Evolutionary conservation across 164 flowering plant genomes (phyloP).

Genomic region (Umbilicus rupestris): DNA sequence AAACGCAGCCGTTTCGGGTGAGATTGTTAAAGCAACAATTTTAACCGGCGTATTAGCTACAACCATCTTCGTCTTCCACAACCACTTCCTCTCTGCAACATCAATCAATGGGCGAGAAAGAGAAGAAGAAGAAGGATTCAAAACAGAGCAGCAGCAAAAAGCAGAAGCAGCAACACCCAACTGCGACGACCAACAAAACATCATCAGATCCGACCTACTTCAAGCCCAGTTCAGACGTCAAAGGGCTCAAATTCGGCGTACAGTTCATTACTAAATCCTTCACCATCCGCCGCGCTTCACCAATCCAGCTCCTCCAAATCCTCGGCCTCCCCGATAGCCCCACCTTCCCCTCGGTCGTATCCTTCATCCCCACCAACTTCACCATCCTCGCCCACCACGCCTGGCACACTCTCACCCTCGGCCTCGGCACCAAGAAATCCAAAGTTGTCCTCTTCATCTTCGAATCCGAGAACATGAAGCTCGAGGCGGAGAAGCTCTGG

Average conservation of each 20-base stretch:
- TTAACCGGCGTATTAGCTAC: too few relatives aligned
- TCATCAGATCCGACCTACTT: constrained; percentile 38
- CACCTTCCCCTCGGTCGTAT: constrained; percentile 58
- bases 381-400: constrained; percentile 94
- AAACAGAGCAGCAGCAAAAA: constrained; percentile 42
- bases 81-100: background rate
- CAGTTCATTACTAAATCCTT: constrained; percentile 4
- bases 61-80: constrained; percentile 1
- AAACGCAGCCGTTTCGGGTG: too few relatives aligned
- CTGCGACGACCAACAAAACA: constrained; percentile 34
- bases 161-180: constrained; percentile 53
- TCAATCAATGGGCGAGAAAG: constrained; percentile 31
- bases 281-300: background rate
- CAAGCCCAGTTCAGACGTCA: constrained; percentile 18
- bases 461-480: constrained; percentile 48
- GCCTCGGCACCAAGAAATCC: constrained; percentile 90
- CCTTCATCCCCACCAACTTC: constrained; percentile 88
- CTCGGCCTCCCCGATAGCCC: constrained; percentile 8
- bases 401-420: constrained; percentile 89
- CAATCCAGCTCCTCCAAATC: constrained; percentile 19
- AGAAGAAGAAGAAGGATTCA: constrained; percentile 31
- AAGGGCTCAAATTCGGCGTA: constrained; percentile 1
- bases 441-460: constrained; percentile 80
- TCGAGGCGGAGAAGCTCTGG: constrained; percentile 52
- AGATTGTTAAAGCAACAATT: too few relatives aligned